phyloP scores from a whole-genome alignment of 2,329 filamentous ascomycete species.

The Penicillium sp. region DNA sequence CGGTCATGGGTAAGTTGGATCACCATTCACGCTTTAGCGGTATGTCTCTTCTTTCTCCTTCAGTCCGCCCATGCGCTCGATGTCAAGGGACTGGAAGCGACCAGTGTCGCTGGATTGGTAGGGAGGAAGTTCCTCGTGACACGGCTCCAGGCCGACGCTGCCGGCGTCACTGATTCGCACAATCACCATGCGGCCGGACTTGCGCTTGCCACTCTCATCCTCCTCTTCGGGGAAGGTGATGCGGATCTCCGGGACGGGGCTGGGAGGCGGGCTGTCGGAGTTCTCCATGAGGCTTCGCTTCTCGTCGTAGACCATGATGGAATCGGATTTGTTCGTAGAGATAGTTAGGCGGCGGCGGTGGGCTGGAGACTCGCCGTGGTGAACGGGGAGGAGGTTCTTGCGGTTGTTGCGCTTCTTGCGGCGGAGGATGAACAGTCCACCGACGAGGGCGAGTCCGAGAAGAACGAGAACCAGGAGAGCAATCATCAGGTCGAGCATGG shows the following conservation, averaged over 20 bases:
- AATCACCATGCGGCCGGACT: conserved; percentile 85
- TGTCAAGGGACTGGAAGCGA: conserved; percentile 90
- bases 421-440: conserved; percentile 71
- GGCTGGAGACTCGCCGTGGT: conserved; percentile 61
- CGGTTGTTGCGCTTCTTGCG: conserved; percentile 62
- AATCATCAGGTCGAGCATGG: conserved; percentile 76
- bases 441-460: conserved; percentile 68
- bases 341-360: conserved; percentile 63
- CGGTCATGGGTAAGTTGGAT: conserved; percentile 1
- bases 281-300: conserved; percentile 78
- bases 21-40: conserved; percentile 27
- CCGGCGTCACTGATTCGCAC: conserved; percentile 87
- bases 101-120: conserved; percentile 80
- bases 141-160: conserved; percentile 82
- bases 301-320: conserved; percentile 75
- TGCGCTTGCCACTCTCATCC: conserved; percentile 71
- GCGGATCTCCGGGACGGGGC: conserved; percentile 92
- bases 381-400: conserved; percentile 62
- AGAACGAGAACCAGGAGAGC: conserved; percentile 77
- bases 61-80: conserved; percentile 89
- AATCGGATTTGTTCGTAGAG: conserved; percentile 63
- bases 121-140: conserved; percentile 77
- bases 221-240: conserved; percentile 98
- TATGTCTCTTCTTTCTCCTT: conserved; percentile 75
- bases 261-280: conserved; percentile 72